Evolutionary conservation across 768 basidiomycete species (phyloP).

Genomic region (Leccinum sublutescens): DNA sequence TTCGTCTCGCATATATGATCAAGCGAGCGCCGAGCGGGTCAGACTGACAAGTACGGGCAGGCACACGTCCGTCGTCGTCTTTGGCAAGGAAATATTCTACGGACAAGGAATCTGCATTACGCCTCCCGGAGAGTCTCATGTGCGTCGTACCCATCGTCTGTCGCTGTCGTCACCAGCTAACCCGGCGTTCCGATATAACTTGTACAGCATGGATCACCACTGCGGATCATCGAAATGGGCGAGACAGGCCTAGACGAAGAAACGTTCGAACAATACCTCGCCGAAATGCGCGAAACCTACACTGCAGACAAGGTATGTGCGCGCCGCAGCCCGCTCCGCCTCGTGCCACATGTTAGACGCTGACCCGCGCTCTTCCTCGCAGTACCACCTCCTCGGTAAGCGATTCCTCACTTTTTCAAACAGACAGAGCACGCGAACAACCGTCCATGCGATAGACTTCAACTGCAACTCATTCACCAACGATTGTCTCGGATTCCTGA

Average conservation of each 20-base stretch:
- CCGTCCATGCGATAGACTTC: constrained; percentile 54
- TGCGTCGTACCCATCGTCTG: constrained; percentile 35
- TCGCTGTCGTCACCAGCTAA: too few species aligned
- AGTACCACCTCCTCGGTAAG: constrained; percentile 87
- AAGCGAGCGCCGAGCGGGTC: too few species aligned
- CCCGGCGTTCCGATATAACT: background rate
- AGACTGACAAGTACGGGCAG: constrained; percentile 35
- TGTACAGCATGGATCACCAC: constrained; percentile 70
- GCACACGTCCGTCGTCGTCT: constrained; percentile 93
- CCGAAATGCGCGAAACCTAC: constrained; percentile 73
- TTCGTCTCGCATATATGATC: constrained; percentile 31
- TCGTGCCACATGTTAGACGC: background rate
- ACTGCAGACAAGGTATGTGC: constrained; percentile 80
- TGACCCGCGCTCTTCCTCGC: background rate
- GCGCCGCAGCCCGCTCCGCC: background rate
- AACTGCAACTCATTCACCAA: constrained; percentile 96
- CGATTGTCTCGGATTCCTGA: constrained; percentile 84
- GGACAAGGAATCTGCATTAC: constrained; percentile 80
- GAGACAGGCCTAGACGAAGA: constrained; percentile 78
- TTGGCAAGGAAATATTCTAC: constrained; percentile 84
- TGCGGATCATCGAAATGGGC: constrained; percentile 72
- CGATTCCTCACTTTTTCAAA: background rate
- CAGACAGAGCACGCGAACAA: background rate
- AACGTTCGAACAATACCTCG: constrained; percentile 83
- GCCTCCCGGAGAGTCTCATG: constrained; percentile 78